Percentiles rank a stretch among this genome's conserved stretches.
Conservation (phyloP, 2,329 filamentous ascomycete species). For the Neocucurbitaria cava region DNA sequence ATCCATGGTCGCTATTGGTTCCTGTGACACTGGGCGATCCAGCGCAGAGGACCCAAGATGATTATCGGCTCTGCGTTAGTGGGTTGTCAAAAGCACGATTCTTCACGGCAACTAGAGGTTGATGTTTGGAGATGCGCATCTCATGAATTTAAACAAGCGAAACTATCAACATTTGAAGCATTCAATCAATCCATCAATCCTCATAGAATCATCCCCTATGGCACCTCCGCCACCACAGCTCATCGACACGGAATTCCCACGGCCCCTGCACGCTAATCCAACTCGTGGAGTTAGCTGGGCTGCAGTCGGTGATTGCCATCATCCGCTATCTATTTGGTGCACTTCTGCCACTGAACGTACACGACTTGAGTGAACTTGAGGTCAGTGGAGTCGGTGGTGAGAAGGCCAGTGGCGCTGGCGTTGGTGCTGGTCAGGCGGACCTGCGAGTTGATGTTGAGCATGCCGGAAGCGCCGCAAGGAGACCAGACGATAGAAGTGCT, state of each 20-base stretch:
- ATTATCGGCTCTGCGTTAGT: not conserved
- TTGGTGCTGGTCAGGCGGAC: constrained; percentile 49
- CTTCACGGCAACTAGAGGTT: not conserved
- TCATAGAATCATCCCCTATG: not conserved
- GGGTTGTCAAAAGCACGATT: not conserved
- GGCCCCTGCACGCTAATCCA: constrained; percentile 13
- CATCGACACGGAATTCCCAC: constrained; percentile 5
- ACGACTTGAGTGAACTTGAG: constrained; percentile 56
- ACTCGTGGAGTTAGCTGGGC: constrained; percentile 9
- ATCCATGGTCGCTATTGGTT: not conserved
- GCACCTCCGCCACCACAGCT: constrained; percentile 15
- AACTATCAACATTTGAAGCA: constrained; percentile 7
- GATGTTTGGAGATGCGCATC: constrained; percentile 13
- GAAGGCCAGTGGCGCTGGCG: constrained; percentile 45
- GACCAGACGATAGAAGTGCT: constrained; percentile 60
- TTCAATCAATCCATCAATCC: not conserved
- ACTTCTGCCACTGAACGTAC: constrained; percentile 55
- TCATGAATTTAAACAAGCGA: constrained; percentile 8
- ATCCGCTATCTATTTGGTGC: constrained; percentile 30
- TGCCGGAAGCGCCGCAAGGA: constrained; percentile 57
- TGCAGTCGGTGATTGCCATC: constrained; percentile 8
- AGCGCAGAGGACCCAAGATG: not conserved
- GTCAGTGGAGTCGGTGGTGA: constrained; percentile 59
- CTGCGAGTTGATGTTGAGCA: constrained; percentile 63
- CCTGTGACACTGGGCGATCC: not conserved